Evolutionary conservation across 2,329 filamentous ascomycete genomes (phyloP).

Genomic region (Nothopassalora personata): DNA sequence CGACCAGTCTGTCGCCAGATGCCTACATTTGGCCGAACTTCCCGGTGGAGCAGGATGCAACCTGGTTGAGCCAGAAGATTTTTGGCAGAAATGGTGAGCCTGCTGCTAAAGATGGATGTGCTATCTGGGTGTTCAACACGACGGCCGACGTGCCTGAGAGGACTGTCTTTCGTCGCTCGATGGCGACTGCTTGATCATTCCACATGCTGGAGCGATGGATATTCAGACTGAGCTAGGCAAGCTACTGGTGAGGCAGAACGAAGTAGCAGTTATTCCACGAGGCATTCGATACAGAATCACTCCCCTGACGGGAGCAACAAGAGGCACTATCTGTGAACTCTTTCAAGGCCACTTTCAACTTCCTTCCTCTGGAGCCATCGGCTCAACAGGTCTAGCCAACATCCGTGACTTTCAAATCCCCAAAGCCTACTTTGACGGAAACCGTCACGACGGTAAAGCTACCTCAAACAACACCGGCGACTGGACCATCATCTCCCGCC

Average conservation of each 20-base stretch:
- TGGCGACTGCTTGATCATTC: constrained; percentile 61
- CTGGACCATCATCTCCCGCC: constrained; percentile 12
- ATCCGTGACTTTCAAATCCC: constrained; percentile 59
- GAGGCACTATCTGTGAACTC: constrained; percentile 61
- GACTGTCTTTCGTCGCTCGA: constrained; percentile 72
- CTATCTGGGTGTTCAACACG: constrained; percentile 72
- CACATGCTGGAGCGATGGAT: constrained; percentile 57
- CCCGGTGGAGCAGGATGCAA: constrained; percentile 42
- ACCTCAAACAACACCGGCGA: constrained; percentile 2
- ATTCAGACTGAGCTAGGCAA: constrained; percentile 63
- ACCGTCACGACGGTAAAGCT: constrained; percentile 4
- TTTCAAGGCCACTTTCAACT: constrained; percentile 59
- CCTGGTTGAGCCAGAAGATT: constrained; percentile 59
- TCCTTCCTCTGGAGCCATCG: constrained; percentile 60
- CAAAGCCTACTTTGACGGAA: constrained; percentile 49
- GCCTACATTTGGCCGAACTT: constrained; percentile 17
- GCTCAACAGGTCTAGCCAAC: constrained; percentile 60
- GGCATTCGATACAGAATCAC: constrained; percentile 56
- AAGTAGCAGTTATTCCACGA: constrained; percentile 59
- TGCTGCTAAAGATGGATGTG: constrained; percentile 68
- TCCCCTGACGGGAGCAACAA: constrained; percentile 52
- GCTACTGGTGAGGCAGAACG: constrained; percentile 58
- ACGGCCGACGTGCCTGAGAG: constrained; percentile 68
- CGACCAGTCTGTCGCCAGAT: constrained; percentile 9
- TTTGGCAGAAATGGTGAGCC: constrained; percentile 74